These are phyloP conservation scores for Cladosporium sp. DNA, from an alignment of 2,329 filamentous ascomycete genomes.

Conservation along the genomic window DNA sequence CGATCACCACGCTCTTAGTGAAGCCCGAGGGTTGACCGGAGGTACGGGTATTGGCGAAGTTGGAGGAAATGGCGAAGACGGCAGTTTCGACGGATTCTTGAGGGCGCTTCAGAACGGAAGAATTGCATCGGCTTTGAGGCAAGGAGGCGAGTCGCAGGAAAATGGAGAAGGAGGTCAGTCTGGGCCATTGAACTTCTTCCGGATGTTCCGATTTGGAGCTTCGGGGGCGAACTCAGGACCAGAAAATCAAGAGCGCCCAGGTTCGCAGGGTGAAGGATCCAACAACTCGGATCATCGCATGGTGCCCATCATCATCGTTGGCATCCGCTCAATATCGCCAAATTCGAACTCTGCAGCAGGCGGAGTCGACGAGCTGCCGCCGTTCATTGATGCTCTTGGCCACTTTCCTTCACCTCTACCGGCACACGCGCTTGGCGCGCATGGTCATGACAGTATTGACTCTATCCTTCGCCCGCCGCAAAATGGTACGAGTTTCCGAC, in stretches of 20 bases:
- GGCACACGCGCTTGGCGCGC: conserved; percentile 25
- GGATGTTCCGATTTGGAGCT: conserved; percentile 62
- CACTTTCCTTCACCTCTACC: conserved; percentile 38
- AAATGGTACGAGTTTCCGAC: conserved; percentile 49
- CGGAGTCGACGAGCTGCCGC: conserved; percentile 41
- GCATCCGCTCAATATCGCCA: conserved; percentile 59
- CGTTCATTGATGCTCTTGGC: conserved; percentile 47
- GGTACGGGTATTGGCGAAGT: conserved; percentile 26
- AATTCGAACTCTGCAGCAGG: conserved; percentile 33
- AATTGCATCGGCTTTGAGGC: conserved; percentile 50
- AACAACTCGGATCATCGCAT: conserved; percentile 48
- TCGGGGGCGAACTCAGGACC: conserved; percentile 30
- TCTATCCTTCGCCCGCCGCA: conserved; percentile 49
- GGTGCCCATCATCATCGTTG: conserved; percentile 64
- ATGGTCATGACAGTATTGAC: conserved; percentile 42
- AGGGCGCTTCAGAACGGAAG: conserved; percentile 56
- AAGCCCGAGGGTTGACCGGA: conserved; percentile 48
- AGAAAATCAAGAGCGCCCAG: conserved; percentile 10
- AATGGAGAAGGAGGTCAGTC: conserved; percentile 36
- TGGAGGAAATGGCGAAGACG: conserved; percentile 48
- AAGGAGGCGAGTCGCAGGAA: conserved; percentile 32
- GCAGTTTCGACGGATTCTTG: conserved; percentile 57
- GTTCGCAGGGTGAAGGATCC: conserved; percentile 21
- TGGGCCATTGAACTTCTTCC: conserved; percentile 59
- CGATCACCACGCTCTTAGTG: conserved; percentile 48